phyloP scores from a whole-genome alignment of 345 rosid species.

The Jatropha curcas region DNA sequence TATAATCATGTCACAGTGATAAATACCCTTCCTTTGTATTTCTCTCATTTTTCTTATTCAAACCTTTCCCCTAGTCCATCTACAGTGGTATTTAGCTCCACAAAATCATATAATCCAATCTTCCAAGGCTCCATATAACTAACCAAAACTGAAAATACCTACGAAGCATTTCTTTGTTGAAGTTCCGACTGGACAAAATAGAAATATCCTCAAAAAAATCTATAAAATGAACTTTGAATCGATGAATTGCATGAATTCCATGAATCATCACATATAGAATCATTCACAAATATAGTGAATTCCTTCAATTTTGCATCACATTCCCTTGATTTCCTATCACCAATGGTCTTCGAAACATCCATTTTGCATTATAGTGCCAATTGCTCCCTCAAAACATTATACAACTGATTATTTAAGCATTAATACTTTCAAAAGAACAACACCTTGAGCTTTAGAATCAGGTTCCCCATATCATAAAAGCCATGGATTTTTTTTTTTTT shows the following conservation, averaged over 20 bases:
- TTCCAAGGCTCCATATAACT: constrained; percentile 83
- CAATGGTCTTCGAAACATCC: too few relatives aligned
- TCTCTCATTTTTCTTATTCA: constrained; percentile 36
- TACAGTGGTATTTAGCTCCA: constrained; percentile 50
- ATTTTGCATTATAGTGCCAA: too few relatives aligned
- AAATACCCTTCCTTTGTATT: constrained; percentile 50
- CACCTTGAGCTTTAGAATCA: too few relatives aligned
- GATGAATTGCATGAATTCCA: constrained; percentile 71
- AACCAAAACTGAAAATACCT: constrained; percentile 80
- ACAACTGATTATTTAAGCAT: too few relatives aligned
- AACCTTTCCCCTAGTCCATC: constrained; percentile 45
- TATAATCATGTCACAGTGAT: constrained; percentile 64
- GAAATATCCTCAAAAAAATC: constrained; percentile 76
- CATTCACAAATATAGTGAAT: constrained; percentile 28
- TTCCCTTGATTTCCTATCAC: too few relatives aligned
- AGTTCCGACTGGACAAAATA: constrained; percentile 72
- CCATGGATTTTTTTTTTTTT: too few relatives aligned
- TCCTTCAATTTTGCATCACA: constrained; percentile 42
- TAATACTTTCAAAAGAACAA: too few relatives aligned
- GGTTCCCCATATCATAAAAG: too few relatives aligned
- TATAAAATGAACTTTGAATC: constrained; percentile 78
- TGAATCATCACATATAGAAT: constrained; percentile 40
- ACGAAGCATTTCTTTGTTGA: constrained; percentile 79
- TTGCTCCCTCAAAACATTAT: too few relatives aligned
- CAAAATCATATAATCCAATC: constrained; percentile 57